phyloP scores from a whole-genome alignment of 768 basidiomycete genomes.

The Ramaria rubella region DNA sequence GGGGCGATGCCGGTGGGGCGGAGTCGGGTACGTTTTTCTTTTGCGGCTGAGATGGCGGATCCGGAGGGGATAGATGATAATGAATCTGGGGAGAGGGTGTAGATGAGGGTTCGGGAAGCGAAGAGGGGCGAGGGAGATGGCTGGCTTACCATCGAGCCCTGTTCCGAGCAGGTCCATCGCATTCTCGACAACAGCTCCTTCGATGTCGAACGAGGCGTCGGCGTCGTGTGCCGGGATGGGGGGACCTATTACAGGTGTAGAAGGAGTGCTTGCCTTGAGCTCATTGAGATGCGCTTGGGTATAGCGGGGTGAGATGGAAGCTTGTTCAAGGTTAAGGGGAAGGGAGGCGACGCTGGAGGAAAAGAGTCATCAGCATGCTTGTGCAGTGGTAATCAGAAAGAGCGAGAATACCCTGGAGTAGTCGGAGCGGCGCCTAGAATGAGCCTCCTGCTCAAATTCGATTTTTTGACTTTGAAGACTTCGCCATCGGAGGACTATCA shows the following conservation, averaged over 20 bases:
- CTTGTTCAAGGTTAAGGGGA: conserved; percentile 47
- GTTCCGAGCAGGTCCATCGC: conserved; percentile 26
- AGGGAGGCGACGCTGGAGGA: conserved; percentile 34
- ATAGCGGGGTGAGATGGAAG: conserved; percentile 60
- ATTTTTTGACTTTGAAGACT: conserved; percentile 76
- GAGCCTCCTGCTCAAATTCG: conserved; percentile 62
- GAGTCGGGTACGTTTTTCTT: conserved; percentile 66
- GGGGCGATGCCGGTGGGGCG: conserved; percentile 37
- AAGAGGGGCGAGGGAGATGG: conserved; percentile 25
- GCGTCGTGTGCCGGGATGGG: conserved; percentile 33
- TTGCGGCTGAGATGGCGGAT: conserved; percentile 65
- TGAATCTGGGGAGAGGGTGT: conserved; percentile 31
- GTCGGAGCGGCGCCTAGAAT: conserved; percentile 49
- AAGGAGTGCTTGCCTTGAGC: conserved; percentile 71
- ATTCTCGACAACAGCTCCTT: conserved; percentile 31
- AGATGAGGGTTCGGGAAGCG: background rate
- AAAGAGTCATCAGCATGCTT: background rate
- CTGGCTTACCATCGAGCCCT: conserved; percentile 7
- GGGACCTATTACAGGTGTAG: conserved; percentile 32
- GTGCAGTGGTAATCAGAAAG: background rate
- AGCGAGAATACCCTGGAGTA: conserved; percentile 15
- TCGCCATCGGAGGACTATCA: conserved; percentile 52
- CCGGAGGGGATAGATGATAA: conserved; percentile 59
- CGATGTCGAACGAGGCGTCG: conserved; percentile 23
- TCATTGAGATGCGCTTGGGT: conserved; percentile 67